These are phyloP conservation scores for Metschnikowia aberdeeniae DNA, from an alignment of 805 yeast species.

Conservation along the genomic window DNA sequence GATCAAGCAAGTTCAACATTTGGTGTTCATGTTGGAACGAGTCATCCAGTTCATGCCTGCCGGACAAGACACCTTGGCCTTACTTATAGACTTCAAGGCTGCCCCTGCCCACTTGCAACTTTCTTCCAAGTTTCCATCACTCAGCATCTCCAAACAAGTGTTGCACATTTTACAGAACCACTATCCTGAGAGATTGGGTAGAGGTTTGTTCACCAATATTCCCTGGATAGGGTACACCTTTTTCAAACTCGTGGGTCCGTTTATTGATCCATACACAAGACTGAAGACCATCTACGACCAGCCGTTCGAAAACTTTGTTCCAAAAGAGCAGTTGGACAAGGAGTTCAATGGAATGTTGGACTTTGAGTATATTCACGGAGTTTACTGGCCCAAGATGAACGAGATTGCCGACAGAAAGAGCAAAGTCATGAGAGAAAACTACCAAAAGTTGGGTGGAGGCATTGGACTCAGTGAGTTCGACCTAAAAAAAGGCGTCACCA, in stretches of 20 bases:
- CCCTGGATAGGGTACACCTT: constrained; percentile 21
- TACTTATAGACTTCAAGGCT: constrained; percentile 53
- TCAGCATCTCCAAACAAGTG: constrained; percentile 38
- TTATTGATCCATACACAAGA: constrained; percentile 56
- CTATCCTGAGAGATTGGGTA: constrained; percentile 20
- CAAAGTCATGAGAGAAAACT: constrained; percentile 30
- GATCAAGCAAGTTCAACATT: constrained; percentile 50
- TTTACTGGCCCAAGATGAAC: constrained; percentile 51
- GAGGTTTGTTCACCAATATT: constrained; percentile 20
- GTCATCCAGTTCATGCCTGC: constrained; percentile 53
- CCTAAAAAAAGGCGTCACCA: constrained; percentile 27
- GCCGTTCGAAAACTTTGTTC: constrained; percentile 53
- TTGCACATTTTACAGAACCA: constrained; percentile 20
- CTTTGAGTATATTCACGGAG: constrained; percentile 49
- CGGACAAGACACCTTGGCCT: constrained; percentile 53
- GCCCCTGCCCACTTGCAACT: constrained; percentile 36
- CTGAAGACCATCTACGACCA: constrained; percentile 56
- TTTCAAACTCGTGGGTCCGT: constrained; percentile 23
- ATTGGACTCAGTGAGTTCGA: constrained; percentile 57
- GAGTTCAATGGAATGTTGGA: constrained; percentile 48
- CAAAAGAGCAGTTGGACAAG: constrained; percentile 48
- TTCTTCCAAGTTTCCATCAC: constrained; percentile 45
- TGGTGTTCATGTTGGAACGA: constrained; percentile 54
- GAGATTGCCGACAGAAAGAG: constrained; percentile 38
- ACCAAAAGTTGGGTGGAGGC: constrained; percentile 40